Base-by-base conservation (phyloP, 345 rosid species). In the Populus alba region DNA sequence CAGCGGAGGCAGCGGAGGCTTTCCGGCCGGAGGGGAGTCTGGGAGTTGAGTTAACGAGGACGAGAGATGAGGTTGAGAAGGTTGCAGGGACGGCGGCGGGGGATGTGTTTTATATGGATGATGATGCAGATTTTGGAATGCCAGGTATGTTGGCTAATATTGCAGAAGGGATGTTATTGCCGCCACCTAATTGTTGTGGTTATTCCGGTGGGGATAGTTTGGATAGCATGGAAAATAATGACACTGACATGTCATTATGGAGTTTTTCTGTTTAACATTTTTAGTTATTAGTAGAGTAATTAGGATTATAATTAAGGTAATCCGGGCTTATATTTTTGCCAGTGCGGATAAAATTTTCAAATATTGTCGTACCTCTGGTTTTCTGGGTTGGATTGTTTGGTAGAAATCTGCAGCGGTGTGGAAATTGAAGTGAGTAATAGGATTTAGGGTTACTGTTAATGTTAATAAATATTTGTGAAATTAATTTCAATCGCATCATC, bases 151-250 rank as follows among this genome's bases (percentile, higher is more conserved):
- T 89, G 29, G 85, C 87, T 38, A 83, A 84, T 66, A 95, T 93
- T 97, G 98, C 95, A 2, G 91, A 88, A 62, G 97, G 86, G 53
- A 88, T 93, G 98, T 78, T 93, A 55, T 67, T 95, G 88, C 87
- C 97, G 3, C 97, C 97, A 22, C 95, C 93, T 47, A 87, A 81
- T 38, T 53, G 84, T 43, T 74, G 45, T 17, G 83, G 85, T 49
- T 74, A 31, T 22, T 82, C 62, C 23, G 79, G 70, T 5, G 74
- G 29, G 20, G 78, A 81, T 18, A 72, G 59, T 29, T 43, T 72
- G 29, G 85, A 87, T 15, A 88, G 85, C 66, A 25, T 71, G 22
- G 88, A 83, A 29, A 77, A 17, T 3, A 81, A 80, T 5, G 83
- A 81, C 17, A 87, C 57, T 68, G 93, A 87, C 77, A 81, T 87